Conservation (phyloP, 2,329 filamentous ascomycete species). For the Exophiala sp. region DNA sequence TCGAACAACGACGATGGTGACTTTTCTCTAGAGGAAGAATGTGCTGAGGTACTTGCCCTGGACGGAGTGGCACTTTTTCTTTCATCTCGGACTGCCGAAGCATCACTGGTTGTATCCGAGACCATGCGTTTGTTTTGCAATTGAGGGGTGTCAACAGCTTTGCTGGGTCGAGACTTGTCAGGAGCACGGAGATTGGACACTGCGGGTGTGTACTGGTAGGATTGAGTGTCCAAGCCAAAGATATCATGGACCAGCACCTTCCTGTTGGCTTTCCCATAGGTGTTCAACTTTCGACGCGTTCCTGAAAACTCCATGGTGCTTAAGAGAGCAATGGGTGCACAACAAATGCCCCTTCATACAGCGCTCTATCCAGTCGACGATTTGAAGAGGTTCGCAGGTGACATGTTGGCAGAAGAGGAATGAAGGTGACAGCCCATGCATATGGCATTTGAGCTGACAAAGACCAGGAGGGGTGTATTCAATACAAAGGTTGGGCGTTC, state of each 20-base stretch:
- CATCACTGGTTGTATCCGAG: background rate
- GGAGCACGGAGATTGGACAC: background rate
- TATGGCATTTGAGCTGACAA: too few relatives aligned
- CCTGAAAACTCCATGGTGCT: constrained; percentile 17
- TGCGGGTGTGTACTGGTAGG: background rate
- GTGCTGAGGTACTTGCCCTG: background rate
- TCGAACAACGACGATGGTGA: constrained; percentile 23
- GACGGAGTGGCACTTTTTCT: background rate
- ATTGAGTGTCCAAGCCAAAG: constrained; percentile 13
- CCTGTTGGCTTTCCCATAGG: constrained; percentile 34
- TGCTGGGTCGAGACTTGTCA: background rate
- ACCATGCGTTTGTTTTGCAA: background rate
- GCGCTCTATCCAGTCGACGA: background rate
- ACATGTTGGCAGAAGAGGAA: background rate
- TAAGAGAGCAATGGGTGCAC: background rate
- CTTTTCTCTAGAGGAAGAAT: background rate
- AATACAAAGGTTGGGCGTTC: too few relatives aligned
- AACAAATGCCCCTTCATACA: background rate
- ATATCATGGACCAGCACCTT: constrained; percentile 22
- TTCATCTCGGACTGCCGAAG: background rate
- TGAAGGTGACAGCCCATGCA: too few relatives aligned
- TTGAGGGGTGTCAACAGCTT: background rate
- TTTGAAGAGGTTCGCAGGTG: background rate
- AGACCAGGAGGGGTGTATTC: background rate
- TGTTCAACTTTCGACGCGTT: constrained; percentile 33